Evolutionary conservation across 495 filamentous ascomycete genomes (phyloP).

Genomic region (Lepraria neglecta): DNA sequence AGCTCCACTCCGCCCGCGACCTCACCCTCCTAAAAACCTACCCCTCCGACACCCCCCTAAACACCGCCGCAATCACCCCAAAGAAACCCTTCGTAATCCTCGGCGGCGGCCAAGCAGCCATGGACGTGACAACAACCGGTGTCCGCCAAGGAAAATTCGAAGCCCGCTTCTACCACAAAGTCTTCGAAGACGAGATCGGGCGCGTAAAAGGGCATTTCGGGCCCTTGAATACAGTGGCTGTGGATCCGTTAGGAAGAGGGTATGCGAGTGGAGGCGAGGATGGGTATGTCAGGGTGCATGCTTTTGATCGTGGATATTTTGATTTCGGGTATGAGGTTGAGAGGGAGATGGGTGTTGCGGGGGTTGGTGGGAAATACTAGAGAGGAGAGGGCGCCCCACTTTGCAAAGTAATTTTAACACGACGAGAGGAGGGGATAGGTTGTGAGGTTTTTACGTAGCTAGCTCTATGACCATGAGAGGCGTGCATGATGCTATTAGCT

Average conservation of each 20-base stretch:
- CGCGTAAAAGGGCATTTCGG: constrained; percentile 95
- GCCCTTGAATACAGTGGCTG: constrained; percentile 82
- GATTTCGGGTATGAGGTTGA: constrained; percentile 99
- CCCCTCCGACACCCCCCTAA: constrained; percentile 87
- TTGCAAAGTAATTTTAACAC: no score
- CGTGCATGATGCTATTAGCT: no score
- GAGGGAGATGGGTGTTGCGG: constrained; percentile 46
- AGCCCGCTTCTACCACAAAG: constrained; percentile 96
- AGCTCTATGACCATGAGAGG: no score
- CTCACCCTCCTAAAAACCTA: constrained; percentile 93
- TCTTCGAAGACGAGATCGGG: constrained; percentile 98
- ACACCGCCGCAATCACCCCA: constrained; percentile 84
- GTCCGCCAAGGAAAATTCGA: constrained; percentile 97
- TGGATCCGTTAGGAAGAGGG: constrained; percentile 79
- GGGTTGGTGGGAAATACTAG: constrained; percentile 12
- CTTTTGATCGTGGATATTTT: constrained; percentile 97
- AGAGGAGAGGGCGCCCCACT: no score
- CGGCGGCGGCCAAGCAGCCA: constrained; percentile 94
- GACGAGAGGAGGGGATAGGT: no score
- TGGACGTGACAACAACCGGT: constrained; percentile 97
- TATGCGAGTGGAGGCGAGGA: constrained; percentile 96
- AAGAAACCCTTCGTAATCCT: constrained; percentile 97
- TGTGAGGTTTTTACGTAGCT: no score
- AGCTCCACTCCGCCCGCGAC: constrained; percentile 74
- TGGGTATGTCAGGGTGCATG: constrained; percentile 96